Conservation (phyloP, 495 filamentous ascomycete genomes). For the Aspergillus kassunensis region DNA sequence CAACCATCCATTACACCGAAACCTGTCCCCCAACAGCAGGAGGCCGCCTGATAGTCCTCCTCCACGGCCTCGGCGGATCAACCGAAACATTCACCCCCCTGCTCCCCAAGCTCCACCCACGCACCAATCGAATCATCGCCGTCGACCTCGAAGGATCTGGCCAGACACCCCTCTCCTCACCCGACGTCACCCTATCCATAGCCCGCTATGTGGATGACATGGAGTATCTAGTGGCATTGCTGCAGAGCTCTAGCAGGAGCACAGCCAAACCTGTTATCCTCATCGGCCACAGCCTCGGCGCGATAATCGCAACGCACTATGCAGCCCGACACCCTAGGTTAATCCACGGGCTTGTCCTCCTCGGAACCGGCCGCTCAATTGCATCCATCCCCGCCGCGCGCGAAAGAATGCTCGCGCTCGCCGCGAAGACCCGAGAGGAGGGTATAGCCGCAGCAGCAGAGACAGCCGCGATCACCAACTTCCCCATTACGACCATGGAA, state of each 20-base stretch:
- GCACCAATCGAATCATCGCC: background rate
- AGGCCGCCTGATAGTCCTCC: background rate
- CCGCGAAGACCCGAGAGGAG: background rate
- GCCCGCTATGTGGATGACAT: constrained; percentile 5
- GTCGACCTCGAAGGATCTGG: constrained; percentile 6
- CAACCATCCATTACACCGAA: constrained; percentile 4
- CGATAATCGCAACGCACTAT: constrained; percentile 6
- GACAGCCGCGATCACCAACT: background rate
- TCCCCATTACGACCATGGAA: background rate
- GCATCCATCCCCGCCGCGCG: background rate
- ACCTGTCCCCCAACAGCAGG: constrained; percentile 2
- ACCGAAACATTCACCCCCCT: constrained; percentile 4
- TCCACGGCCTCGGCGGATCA: constrained; percentile 8
- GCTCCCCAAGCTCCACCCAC: background rate
- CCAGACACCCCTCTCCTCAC: constrained; percentile 1
- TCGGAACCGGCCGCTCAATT: constrained; percentile 7
- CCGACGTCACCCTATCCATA: background rate
- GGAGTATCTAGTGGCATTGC: constrained; percentile 10
- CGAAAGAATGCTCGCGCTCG: constrained; percentile 3
- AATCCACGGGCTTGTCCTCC: constrained; percentile 1
- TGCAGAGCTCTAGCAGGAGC: background rate
- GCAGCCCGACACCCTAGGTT: background rate
- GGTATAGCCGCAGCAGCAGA: background rate
- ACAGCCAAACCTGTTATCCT: background rate
- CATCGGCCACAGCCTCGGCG: constrained; percentile 5